Conservation (phyloP, 306 rosid genomes). For the Abrus pulchellus region DNA sequence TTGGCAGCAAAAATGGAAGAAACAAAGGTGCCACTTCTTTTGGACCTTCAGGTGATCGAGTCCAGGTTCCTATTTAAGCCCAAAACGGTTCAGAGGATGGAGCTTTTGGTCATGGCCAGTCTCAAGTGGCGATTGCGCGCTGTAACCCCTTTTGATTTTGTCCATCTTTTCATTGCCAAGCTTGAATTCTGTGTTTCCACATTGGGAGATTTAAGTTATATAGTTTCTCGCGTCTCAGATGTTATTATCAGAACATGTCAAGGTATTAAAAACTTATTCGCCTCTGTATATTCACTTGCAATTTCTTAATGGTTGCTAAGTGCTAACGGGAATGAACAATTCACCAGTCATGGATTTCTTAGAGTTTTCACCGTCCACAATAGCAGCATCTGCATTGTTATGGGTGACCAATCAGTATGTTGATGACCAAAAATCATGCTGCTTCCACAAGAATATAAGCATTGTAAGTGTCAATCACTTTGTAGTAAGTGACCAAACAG, state of each 20-base stretch:
- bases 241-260: slow-evolving; percentile 51
- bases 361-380: slow-evolving; percentile 55
- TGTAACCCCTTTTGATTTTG: slow-evolving; percentile 60
- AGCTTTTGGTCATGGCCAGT: slow-evolving; percentile 57
- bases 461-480: slow-evolving; percentile 43
- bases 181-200: slow-evolving; percentile 43
- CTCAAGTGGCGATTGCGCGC: slow-evolving; percentile 60
- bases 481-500: not conserved
- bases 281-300: not conserved
- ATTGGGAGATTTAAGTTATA: slow-evolving; percentile 23
- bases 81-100: slow-evolving; percentile 62
- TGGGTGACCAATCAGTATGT: slow-evolving; percentile 48
- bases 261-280: slow-evolving; percentile 33
- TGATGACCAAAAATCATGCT: slow-evolving; percentile 38
- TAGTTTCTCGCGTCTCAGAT: slow-evolving; percentile 46
- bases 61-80: slow-evolving; percentile 56
- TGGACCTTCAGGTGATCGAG: slow-evolving; percentile 56
- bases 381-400: slow-evolving; percentile 59
- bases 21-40: slow-evolving; percentile 53
- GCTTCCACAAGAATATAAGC: slow-evolving; percentile 50
- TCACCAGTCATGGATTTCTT: slow-evolving; percentile 54
- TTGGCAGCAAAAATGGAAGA: slow-evolving; percentile 69
- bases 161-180: slow-evolving; percentile 49
- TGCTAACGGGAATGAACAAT: not conserved
- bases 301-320: not conserved